Percentiles rank a stretch among this genome's conserved stretches.
phyloP scores from a whole-genome alignment of 257 asterid genomes.

The Salvia hispanica region DNA sequence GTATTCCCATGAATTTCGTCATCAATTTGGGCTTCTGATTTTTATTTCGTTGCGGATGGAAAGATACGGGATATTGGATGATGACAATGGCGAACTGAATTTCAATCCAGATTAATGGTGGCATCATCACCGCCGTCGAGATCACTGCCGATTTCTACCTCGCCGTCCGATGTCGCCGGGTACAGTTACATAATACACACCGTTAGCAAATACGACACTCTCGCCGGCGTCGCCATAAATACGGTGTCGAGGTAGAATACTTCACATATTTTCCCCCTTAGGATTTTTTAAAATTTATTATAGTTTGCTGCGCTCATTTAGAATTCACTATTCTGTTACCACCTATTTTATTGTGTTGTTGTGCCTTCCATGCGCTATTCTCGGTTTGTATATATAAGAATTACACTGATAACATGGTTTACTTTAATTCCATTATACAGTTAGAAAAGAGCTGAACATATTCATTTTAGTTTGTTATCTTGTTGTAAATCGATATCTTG shows the following conservation, averaged over 20 bases:
- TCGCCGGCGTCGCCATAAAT: constrained; percentile 76
- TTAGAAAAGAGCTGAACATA: constrained; percentile 1
- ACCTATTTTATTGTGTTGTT: background rate
- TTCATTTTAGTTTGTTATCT: background rate
- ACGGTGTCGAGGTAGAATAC: constrained; percentile 73
- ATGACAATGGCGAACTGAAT: constrained; percentile 31
- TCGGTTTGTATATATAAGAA: background rate
- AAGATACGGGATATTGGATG: constrained; percentile 34
- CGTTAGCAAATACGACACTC: constrained; percentile 66
- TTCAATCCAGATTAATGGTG: constrained; percentile 26
- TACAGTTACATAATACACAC: constrained; percentile 50
- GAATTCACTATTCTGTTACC: constrained; percentile 3
- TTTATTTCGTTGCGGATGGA: constrained; percentile 33
- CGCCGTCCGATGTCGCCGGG: constrained; percentile 34
- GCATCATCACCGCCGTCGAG: constrained; percentile 45
- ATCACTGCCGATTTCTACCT: constrained; percentile 39
- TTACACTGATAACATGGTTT: background rate
- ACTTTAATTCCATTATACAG: background rate
- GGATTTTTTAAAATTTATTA: background rate
- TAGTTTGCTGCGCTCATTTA: constrained; percentile 18
- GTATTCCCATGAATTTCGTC: constrained; percentile 24
- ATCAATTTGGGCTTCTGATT: constrained; percentile 11
- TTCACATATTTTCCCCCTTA: background rate
- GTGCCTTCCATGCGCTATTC: constrained; percentile 7
- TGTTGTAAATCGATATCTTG: background rate